Conservation (phyloP, 768 basidiomycete genomes). For the Cyclocybe aegerita region DNA sequence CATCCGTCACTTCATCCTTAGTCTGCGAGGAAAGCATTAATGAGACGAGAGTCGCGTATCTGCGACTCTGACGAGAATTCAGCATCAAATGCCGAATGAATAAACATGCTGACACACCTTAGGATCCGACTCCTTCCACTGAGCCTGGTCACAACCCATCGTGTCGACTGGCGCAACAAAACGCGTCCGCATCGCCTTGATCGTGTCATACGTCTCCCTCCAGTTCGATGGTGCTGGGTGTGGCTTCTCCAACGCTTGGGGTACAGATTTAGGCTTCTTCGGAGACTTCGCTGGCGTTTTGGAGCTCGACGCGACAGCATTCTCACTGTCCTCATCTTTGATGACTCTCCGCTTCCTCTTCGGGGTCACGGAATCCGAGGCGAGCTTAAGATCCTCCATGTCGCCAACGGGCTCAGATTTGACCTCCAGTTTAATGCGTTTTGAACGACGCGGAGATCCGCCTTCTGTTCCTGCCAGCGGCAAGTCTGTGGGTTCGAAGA, state of each 20-base stretch:
- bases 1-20: constrained; percentile 85
- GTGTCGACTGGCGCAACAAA: constrained; percentile 88
- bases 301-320: too few species aligned
- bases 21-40: constrained; percentile 97
- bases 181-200: constrained; percentile 72
- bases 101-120: constrained; percentile 42
- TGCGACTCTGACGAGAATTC: constrained; percentile 56
- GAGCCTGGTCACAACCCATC: constrained; percentile 83
- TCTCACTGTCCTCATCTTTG: background rate
- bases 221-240: constrained; percentile 70
- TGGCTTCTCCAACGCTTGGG: constrained; percentile 51
- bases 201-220: constrained; percentile 68
- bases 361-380: constrained; percentile 15
- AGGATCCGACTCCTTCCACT: constrained; percentile 60
- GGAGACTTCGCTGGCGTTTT: constrained; percentile 26
- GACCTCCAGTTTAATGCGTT: constrained; percentile 17
- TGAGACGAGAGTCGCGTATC: constrained; percentile 85
- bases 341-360: constrained; percentile 23
- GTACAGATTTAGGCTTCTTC: constrained; percentile 57
- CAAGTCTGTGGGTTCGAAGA: constrained; percentile 7
- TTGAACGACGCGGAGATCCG: constrained; percentile 17
- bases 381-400: constrained; percentile 17
- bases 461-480: constrained; percentile 2
- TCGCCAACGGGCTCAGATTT: constrained; percentile 10
- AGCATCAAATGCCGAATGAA: background rate